Percentiles rank a stretch among this genome's conserved stretches.
Evolutionary conservation across 83 land plant genomes (phyloP).

Genomic region (Diphasiastrum complanatum): DNA sequence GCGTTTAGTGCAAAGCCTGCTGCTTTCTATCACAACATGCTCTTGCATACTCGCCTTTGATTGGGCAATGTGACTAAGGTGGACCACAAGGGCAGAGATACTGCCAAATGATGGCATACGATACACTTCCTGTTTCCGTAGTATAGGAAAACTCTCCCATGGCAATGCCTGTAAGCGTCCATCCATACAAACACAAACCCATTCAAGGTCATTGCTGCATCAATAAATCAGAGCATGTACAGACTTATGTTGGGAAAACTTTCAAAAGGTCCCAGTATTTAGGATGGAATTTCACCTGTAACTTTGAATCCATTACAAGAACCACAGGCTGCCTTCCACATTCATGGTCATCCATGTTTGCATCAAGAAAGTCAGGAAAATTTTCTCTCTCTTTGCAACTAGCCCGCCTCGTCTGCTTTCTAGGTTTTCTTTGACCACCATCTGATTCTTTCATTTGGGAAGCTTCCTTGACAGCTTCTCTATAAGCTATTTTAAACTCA

Average conservation of each 20-base stretch:
- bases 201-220: not conserved
- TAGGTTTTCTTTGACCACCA: no score
- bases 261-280: conserved; percentile 1
- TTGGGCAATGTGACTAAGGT: conserved; percentile 9
- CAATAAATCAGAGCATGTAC: not conserved
- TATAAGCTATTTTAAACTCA: no score
- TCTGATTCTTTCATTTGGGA: no score
- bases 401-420: no score
- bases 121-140: conserved; percentile 64
- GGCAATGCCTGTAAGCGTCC: conserved; percentile 59
- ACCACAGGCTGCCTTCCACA: conserved; percentile 44
- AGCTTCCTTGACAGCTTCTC: no score
- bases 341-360: conserved; percentile 13
- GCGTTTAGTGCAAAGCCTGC: not conserved
- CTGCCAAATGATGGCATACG: conserved; percentile 90
- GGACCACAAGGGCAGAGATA: conserved; percentile 38
- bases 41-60: not conserved
- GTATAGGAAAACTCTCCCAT: conserved; percentile 79
- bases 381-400: no score
- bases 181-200: not conserved
- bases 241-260: no score
- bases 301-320: conserved; percentile 60
- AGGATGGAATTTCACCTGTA: conserved; percentile 63
- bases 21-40: not conserved
- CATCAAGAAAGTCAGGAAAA: not conserved